phyloP scores from a whole-genome alignment of 1,139 yeast species.

The Pichia sp. region DNA sequence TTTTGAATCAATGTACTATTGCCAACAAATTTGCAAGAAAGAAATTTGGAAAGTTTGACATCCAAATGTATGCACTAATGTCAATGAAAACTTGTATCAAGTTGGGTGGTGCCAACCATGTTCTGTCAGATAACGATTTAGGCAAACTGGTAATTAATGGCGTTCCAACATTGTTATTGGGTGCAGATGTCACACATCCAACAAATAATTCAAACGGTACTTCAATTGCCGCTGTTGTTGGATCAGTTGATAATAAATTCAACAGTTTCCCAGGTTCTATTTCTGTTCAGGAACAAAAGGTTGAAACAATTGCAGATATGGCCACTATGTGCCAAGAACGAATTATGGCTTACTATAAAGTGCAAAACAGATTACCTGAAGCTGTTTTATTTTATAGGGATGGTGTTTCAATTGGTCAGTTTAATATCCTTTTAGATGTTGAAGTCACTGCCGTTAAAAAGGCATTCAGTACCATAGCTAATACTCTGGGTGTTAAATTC shows the following conservation, averaged over 20 bases:
- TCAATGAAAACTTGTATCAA: slow-evolving; percentile 20
- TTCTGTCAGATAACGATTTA: slow-evolving; percentile 12
- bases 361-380: slow-evolving; percentile 19
- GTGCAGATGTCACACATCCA: slow-evolving; percentile 28
- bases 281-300: slow-evolving; percentile 20
- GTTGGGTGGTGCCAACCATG: slow-evolving; percentile 19
- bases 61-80: slow-evolving; percentile 20
- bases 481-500: slow-evolving; percentile 12
- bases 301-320: slow-evolving; percentile 22
- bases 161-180: slow-evolving; percentile 20
- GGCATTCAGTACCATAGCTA: slow-evolving; percentile 16
- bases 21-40: slow-evolving; percentile 18
- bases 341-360: slow-evolving; percentile 16
- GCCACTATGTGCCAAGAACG: slow-evolving; percentile 21
- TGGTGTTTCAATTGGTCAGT: slow-evolving; percentile 27
- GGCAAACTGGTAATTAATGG: slow-evolving; percentile 13
- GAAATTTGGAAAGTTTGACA: slow-evolving; percentile 16
- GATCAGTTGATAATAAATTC: slow-evolving; percentile 20
- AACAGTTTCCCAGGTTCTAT: slow-evolving; percentile 25
- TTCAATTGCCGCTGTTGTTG: slow-evolving; percentile 25
- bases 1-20: slow-evolving; percentile 19
- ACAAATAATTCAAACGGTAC: slow-evolving; percentile 20
- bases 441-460: slow-evolving; percentile 23
- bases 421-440: slow-evolving; percentile 19
- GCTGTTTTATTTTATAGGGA: slow-evolving; percentile 25